Conservation (phyloP, 805 yeast genomes). For the Ogataea chonburiensis region DNA sequence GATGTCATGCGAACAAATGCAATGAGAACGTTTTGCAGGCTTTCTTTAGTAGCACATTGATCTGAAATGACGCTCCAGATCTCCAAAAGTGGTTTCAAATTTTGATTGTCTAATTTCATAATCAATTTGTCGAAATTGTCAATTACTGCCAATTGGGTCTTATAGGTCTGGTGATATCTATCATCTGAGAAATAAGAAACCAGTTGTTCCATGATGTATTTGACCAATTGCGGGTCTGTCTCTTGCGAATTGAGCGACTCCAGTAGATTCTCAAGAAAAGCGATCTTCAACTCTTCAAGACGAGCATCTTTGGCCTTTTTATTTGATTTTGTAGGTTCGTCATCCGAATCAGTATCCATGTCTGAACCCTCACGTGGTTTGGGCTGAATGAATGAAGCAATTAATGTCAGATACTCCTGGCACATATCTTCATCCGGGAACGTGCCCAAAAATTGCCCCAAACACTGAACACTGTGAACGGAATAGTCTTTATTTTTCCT, state of each 20-base stretch:
- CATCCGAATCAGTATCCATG: constrained; percentile 39
- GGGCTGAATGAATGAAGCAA: constrained; percentile 18
- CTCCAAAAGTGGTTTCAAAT: constrained; percentile 8
- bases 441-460: constrained; percentile 46
- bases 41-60: constrained; percentile 21
- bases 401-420: constrained; percentile 38
- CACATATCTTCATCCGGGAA: constrained; percentile 35
- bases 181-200: constrained; percentile 21
- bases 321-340: constrained; percentile 24
- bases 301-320: constrained; percentile 22
- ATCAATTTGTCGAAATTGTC: constrained; percentile 6
- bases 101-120: constrained; percentile 8
- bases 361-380: constrained; percentile 35
- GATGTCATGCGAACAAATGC: constrained; percentile 37
- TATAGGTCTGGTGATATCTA: constrained; percentile 17
- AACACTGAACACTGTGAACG: constrained; percentile 48
- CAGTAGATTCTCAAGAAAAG: constrained; percentile 15
- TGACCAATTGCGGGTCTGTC: constrained; percentile 38
- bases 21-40: constrained; percentile 56
- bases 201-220: constrained; percentile 38
- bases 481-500: constrained; percentile 68
- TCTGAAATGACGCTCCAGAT: constrained; percentile 18
- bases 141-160: constrained; percentile 18
- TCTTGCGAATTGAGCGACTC: constrained; percentile 46
- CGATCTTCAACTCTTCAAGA: constrained; percentile 19